phyloP scores from a whole-genome alignment of 75 land plant genomes.

The Pinus albicaulis region DNA sequence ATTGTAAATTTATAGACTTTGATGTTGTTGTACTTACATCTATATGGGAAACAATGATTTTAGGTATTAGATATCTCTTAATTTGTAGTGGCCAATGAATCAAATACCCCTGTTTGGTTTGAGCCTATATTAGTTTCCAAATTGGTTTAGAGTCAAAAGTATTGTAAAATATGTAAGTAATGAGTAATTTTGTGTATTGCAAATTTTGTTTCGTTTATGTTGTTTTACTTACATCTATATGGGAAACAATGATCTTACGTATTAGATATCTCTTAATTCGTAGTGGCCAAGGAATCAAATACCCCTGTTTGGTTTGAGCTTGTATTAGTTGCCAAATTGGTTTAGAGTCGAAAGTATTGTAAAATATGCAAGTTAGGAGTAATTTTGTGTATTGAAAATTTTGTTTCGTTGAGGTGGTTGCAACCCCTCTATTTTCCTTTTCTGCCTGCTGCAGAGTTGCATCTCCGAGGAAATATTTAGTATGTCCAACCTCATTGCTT shows the following conservation, averaged over 20 bases:
- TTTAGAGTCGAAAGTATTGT: conserved; percentile 52
- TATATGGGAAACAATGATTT: background rate
- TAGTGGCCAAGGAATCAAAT: conserved; percentile 79
- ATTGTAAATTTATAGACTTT: conserved; percentile 37
- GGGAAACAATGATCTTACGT: background rate
- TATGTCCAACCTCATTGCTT: background rate
- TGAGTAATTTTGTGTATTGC: background rate
- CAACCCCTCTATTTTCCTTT: background rate
- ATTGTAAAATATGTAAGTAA: conserved; percentile 69
- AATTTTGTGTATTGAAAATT: background rate
- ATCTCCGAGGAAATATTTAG: background rate
- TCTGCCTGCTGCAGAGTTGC: background rate
- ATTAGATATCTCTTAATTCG: background rate
- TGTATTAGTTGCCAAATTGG: conserved; percentile 80
- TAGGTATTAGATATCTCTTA: background rate
- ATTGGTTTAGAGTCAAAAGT: conserved; percentile 56
- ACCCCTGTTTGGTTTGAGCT: conserved; percentile 91
- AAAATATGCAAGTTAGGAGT: conserved; percentile 57
- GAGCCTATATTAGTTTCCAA: conserved; percentile 89
- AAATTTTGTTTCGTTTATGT: background rate
- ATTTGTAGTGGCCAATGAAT: conserved; percentile 76
- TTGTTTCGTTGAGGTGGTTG: background rate
- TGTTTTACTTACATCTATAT: background rate
- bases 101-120: conserved; percentile 75
- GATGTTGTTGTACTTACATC: background rate